These are phyloP conservation scores for Scorias spongiosa DNA, from an alignment of 2,329 filamentous ascomycete species.

Conservation along the genomic window DNA sequence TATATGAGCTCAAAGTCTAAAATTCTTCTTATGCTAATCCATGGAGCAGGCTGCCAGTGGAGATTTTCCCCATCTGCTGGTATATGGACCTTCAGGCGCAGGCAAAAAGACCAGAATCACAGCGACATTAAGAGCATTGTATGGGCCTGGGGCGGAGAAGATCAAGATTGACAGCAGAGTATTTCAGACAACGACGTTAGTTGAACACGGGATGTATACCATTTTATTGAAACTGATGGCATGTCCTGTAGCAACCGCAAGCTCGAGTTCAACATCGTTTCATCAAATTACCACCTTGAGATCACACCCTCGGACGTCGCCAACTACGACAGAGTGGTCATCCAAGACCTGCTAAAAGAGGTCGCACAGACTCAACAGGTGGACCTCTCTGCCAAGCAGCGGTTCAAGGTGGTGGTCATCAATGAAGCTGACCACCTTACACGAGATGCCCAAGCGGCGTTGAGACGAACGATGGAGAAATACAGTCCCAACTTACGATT, in stretches of 20 bases:
- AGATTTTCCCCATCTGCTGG: slow-evolving; percentile 92
- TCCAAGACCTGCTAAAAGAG: slow-evolving; percentile 92
- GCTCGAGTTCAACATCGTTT: slow-evolving; percentile 97
- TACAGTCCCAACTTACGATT: slow-evolving; percentile 89
- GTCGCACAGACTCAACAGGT: slow-evolving; percentile 98
- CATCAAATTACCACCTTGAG: slow-evolving; percentile 93
- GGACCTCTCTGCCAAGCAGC: slow-evolving; percentile 76
- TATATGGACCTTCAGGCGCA: slow-evolving; percentile 91
- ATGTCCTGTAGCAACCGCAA: slow-evolving; percentile 59
- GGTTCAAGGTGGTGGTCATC: slow-evolving; percentile 97
- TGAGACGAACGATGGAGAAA: slow-evolving; percentile 96
- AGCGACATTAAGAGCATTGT: slow-evolving; percentile 86
- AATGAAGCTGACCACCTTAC: slow-evolving; percentile 95
- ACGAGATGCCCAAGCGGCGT: slow-evolving; percentile 83
- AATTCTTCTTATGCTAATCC: slow-evolving; percentile 1
- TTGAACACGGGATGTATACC: background rate
- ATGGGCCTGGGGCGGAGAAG: slow-evolving; percentile 94
- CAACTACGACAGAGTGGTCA: slow-evolving; percentile 86
- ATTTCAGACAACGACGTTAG: slow-evolving; percentile 61
- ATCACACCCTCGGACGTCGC: slow-evolving; percentile 96
- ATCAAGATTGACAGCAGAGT: slow-evolving; percentile 98
- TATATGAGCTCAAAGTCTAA: slow-evolving; percentile 35
- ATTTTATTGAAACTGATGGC: background rate
- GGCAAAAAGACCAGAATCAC: slow-evolving; percentile 97
- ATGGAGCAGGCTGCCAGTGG: slow-evolving; percentile 68